These are phyloP conservation scores for Euptelea pleiosperma DNA, from an alignment of 164 flowering plant species.

Conservation along the genomic window DNA sequence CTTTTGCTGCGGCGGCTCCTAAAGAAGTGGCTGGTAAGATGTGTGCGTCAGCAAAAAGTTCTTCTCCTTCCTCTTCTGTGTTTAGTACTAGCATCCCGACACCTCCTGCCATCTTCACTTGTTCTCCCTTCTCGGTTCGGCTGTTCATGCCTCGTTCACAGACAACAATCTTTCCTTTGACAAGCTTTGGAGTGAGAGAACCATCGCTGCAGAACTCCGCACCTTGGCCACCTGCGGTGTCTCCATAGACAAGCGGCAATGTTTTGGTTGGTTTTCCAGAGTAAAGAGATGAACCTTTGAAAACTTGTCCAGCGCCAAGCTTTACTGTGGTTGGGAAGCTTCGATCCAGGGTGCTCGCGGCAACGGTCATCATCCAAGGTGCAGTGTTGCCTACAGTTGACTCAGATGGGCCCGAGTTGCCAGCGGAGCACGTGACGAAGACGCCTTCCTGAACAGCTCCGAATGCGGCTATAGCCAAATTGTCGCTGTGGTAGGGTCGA, in stretches of 20 bases:
- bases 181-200: constrained; percentile 37
- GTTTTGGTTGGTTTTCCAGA: constrained; percentile 34
- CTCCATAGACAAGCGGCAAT: constrained; percentile 45
- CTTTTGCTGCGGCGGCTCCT: constrained; percentile 43
- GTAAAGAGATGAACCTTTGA: constrained; percentile 56
- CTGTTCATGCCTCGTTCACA: constrained; percentile 51
- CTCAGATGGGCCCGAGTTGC: constrained; percentile 51
- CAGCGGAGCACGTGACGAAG: constrained; percentile 61
- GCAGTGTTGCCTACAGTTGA: constrained; percentile 51
- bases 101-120: constrained; percentile 59
- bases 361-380: constrained; percentile 82
- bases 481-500: constrained; percentile 44
- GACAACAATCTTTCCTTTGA: constrained; percentile 62
- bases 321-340: constrained; percentile 51
- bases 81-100: constrained; percentile 59
- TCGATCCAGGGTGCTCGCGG: constrained; percentile 61
- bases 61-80: constrained; percentile 49
- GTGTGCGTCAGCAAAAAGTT: constrained; percentile 55
- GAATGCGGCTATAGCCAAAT: constrained; percentile 55
- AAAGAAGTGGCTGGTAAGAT: constrained; percentile 51
- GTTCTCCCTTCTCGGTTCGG: constrained; percentile 46
- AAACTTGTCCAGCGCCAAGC: constrained; percentile 47
- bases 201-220: constrained; percentile 45
- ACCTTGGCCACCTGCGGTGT: constrained; percentile 37
- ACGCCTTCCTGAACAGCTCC: constrained; percentile 51